Conservation (phyloP, 805 yeast genomes). For the Starmerella floris region DNA sequence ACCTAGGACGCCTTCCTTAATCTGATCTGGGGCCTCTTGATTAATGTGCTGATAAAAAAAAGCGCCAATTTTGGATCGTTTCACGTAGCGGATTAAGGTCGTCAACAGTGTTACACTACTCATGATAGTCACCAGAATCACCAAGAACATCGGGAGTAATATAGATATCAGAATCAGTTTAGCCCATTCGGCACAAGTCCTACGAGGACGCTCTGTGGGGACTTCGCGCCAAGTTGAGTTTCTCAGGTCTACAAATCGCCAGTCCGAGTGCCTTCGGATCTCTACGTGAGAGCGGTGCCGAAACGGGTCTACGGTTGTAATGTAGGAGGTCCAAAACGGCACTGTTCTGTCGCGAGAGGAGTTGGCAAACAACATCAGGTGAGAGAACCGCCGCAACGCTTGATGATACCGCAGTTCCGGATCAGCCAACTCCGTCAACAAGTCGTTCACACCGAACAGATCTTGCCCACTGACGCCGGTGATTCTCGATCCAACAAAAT, state of each 20-base stretch:
- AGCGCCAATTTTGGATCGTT: neutral
- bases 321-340: conserved; percentile 70
- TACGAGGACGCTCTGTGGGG: neutral
- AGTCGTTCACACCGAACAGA: conserved; percentile 40
- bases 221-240: conserved; percentile 12
- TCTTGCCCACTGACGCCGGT: conserved; percentile 64
- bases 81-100: neutral
- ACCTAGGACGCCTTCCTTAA: neutral
- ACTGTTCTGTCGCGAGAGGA: conserved; percentile 74
- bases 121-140: conserved; percentile 1
- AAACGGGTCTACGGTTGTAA: conserved; percentile 64
- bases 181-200: neutral
- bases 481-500: conserved; percentile 41
- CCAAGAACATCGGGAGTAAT: conserved; percentile 1
- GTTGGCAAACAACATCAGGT: conserved; percentile 55
- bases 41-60: no score
- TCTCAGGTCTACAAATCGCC: conserved; percentile 20
- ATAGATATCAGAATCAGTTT: neutral
- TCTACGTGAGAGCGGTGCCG: conserved; percentile 38
- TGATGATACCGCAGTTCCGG: conserved; percentile 36
- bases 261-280: conserved; percentile 25
- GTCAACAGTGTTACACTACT: neutral
- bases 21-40: neutral
- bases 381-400: conserved; percentile 46
- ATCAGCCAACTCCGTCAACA: conserved; percentile 42